These are phyloP conservation scores for Pseudonitzschia pungens DNA, from an alignment of 108 stramenopile genomes.

Conservation along the genomic window DNA sequence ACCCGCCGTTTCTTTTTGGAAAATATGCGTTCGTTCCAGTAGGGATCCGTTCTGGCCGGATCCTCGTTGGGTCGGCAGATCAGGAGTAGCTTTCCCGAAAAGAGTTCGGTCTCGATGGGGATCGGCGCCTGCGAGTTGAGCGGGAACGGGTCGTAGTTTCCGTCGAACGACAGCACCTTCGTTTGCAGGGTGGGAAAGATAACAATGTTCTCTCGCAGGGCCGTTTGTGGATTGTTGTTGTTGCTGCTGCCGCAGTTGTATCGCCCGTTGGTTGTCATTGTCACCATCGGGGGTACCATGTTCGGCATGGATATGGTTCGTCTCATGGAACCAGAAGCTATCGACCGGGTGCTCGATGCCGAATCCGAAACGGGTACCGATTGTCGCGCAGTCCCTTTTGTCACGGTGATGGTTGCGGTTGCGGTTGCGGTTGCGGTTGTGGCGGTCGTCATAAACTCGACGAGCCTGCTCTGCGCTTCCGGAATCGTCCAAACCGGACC, in stretches of 20 bases:
- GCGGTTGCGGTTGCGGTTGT: background rate
- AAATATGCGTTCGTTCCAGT: constrained; percentile 55
- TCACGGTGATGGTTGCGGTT: background rate
- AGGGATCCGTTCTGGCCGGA: constrained; percentile 50
- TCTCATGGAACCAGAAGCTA: background rate
- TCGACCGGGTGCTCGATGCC: background rate
- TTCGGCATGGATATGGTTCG: constrained; percentile 19
- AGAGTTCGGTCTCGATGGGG: constrained; percentile 56
- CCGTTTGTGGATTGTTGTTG: background rate
- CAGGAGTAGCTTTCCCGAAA: constrained; percentile 51
- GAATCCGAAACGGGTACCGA: background rate
- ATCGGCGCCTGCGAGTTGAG: constrained; percentile 40
- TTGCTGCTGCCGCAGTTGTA: background rate
- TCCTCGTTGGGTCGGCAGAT: constrained; percentile 41
- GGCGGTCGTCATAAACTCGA: constrained; percentile 16
- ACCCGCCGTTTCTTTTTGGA: constrained; percentile 59
- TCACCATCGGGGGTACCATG: constrained; percentile 1
- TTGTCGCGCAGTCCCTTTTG: background rate
- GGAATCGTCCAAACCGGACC: constrained; percentile 5
- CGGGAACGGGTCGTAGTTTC: constrained; percentile 27
- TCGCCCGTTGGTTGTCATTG: background rate
- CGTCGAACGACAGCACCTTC: constrained; percentile 1
- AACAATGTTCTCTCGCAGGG: background rate
- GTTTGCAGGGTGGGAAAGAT: constrained; percentile 26
- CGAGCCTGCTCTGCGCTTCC: background rate